Conservation (phyloP, 345 rosid genomes). For the Hirschfeldia incana region DNA sequence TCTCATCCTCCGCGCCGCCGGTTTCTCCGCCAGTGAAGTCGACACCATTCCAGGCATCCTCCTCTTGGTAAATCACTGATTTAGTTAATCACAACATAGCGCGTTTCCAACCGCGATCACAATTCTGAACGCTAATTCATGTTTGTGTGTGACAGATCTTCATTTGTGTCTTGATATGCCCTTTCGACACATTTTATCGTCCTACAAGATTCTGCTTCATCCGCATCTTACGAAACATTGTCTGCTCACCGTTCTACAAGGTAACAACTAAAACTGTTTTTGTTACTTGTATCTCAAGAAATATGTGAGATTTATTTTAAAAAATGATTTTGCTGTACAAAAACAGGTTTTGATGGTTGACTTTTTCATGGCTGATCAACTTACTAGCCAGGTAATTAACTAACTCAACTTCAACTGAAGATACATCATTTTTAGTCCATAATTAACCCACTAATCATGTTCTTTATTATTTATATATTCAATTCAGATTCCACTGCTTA, state of each 20-base stretch:
- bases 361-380: constrained; percentile 98
- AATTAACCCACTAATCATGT: not conserved
- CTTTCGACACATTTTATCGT: constrained; percentile 76
- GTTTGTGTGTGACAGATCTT: constrained; percentile 50
- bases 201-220: constrained; percentile 84
- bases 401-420: not conserved
- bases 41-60: constrained; percentile 89
- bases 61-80: constrained; percentile 49
- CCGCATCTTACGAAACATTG: constrained; percentile 69
- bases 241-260: constrained; percentile 86
- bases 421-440: not conserved
- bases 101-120: not conserved
- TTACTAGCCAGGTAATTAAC: constrained; percentile 82
- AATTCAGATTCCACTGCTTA: constrained; percentile 70
- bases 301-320: not conserved
- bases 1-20: constrained; percentile 67
- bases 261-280: constrained; percentile 32
- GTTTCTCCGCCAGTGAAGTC: constrained; percentile 54
- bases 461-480: not conserved
- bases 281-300: constrained; percentile 15
- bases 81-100: not conserved
- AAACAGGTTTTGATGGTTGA: constrained; percentile 88
- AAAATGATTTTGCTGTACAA: not conserved
- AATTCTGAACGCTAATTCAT: constrained; percentile 5
- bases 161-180: constrained; percentile 63